Evolutionary conservation across 2,329 filamentous ascomycete genomes (phyloP).

Genomic region (Massarina eburnea): DNA sequence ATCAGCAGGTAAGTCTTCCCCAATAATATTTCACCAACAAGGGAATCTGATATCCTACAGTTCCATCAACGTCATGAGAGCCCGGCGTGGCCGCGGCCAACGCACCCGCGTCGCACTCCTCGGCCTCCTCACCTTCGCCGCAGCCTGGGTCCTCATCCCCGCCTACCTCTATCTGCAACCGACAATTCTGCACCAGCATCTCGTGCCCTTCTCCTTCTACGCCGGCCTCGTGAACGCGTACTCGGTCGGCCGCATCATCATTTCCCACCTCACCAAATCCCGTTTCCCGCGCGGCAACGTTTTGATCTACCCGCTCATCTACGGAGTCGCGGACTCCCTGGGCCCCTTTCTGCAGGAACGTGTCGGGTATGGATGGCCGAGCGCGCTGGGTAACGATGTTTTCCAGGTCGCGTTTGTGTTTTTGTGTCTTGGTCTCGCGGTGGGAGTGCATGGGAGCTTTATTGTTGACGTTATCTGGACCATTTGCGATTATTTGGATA

Average conservation of each 20-base stretch:
- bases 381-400: conserved; percentile 57
- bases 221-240: conserved; percentile 91
- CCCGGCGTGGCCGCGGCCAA: conserved; percentile 73
- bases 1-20: conserved; percentile 59
- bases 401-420: conserved; percentile 94
- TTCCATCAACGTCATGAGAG: conserved; percentile 80
- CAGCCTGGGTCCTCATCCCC: conserved; percentile 74
- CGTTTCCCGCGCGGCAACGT: conserved; percentile 91
- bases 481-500: conserved; percentile 97
- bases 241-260: conserved; percentile 93
- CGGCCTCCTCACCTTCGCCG: conserved; percentile 79
- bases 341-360: conserved; percentile 65
- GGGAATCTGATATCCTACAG: conserved; percentile 43
- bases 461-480: conserved; percentile 96
- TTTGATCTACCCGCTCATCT: conserved; percentile 73
- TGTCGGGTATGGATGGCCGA: conserved; percentile 50
- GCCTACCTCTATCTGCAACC: conserved; percentile 85
- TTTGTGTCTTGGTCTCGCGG: conserved; percentile 76
- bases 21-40: background rate
- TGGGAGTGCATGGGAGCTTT: conserved; percentile 96
- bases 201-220: conserved; percentile 88
- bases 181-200: conserved; percentile 75
- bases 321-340: conserved; percentile 77
- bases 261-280: conserved; percentile 84
- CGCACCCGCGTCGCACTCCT: conserved; percentile 72